Conservation (phyloP, 2,329 filamentous ascomycete species). For the Onygenales sp. region DNA sequence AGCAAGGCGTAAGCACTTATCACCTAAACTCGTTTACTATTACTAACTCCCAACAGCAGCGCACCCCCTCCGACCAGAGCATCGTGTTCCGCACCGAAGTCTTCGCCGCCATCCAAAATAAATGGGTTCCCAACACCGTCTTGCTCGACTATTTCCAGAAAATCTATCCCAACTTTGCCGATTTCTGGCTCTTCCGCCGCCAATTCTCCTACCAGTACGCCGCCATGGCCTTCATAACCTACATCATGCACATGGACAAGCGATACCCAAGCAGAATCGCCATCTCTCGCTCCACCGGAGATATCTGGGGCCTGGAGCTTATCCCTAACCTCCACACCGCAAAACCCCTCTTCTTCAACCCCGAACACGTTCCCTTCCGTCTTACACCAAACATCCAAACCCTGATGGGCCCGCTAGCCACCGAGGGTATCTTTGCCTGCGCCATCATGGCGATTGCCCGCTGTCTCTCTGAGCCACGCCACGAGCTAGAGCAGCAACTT, state of each 20-base stretch:
- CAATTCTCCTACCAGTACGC: constrained; percentile 96
- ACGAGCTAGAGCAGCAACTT: constrained; percentile 87
- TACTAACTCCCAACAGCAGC: constrained; percentile 25
- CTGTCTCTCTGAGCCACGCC: constrained; percentile 72
- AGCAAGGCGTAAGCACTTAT: constrained; percentile 39
- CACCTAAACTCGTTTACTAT: neutral
- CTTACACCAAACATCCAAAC: constrained; percentile 93
- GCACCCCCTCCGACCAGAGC: constrained; percentile 51
- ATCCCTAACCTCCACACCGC: constrained; percentile 78
- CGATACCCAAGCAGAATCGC: constrained; percentile 93
- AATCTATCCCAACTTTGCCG: constrained; percentile 77
- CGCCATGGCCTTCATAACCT: constrained; percentile 94
- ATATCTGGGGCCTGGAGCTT: constrained; percentile 92
- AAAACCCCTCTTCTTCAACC: constrained; percentile 88
- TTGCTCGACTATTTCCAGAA: constrained; percentile 82
- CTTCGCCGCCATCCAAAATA: constrained; percentile 88
- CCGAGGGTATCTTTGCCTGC: constrained; percentile 92
- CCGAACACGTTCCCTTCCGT: constrained; percentile 92
- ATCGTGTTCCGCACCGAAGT: constrained; percentile 74
- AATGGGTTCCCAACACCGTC: constrained; percentile 76
- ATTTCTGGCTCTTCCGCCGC: constrained; percentile 97
- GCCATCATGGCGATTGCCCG: constrained; percentile 94
- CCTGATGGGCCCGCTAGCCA: constrained; percentile 89
- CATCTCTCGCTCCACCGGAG: constrained; percentile 77
- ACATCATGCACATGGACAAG: constrained; percentile 93